Base-by-base conservation (phyloP, 1,284 basidiomycete genomes). In the Coniferiporia sulphurascens region DNA sequence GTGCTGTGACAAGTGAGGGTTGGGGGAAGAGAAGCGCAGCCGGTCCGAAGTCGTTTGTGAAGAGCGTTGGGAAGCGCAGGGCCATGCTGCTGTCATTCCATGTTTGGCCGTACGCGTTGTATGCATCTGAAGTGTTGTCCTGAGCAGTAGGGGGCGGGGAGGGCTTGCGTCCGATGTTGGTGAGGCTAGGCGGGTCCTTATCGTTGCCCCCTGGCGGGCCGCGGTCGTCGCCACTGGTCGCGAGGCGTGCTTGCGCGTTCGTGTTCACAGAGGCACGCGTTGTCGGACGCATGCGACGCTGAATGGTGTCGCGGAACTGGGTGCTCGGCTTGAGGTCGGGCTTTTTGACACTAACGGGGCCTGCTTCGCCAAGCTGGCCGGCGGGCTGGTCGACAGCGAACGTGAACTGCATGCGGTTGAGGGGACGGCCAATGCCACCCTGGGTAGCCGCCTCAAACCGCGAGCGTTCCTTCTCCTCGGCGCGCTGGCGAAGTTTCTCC, bases 381-480 rank as follows among this genome's bases (percentile, higher is more conserved):
- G 65, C 61, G 45, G 85, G 85, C 62, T 85, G 83, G 71, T 91
- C 89, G 65, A 91, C 78, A 66, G 84, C 85, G 70, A 92, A 91
- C 1, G 89, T 91, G 73, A 91, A 91, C 65, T 91, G 88, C 87
- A 91, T 91, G 51, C 88, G 83, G 65, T 88, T 87, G 72, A 91
- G 87, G 51, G 80, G 85, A 19, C 63, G 58, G 27, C 86, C 87
- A 52, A 79, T 84, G 32, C 59, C 56, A 21, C 85, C 86, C 63
- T 84, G 80, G 66, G 79, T 78, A 65, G 76, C 80, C n/a, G 85
- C 85, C 70, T 87, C 85, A 13, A 64, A 59, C 58, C 89, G 86
- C 67, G 79, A 83, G 70, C 86, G 86, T 71, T 91, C 89, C 71
- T 86, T 85, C 71, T 91, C 89, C 41, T 76, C 83, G 0, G 89